Evolutionary conservation across 441 rosid genomes (phyloP).

Genomic region (Manihot esculenta): DNA sequence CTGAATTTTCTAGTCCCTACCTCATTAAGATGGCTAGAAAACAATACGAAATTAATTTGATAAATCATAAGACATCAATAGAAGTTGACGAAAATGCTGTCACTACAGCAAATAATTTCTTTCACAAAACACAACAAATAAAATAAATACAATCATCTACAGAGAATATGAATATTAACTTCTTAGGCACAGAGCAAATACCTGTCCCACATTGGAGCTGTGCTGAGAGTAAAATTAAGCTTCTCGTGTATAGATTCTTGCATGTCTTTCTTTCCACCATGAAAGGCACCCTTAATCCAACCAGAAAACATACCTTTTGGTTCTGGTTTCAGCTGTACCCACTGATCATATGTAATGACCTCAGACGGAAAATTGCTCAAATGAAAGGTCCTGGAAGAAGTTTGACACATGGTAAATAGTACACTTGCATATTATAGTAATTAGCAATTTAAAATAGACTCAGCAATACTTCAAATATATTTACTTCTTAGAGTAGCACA

Average conservation of each 20-base stretch:
- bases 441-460: not conserved
- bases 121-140: conserved; percentile 7
- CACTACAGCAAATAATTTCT: not conserved
- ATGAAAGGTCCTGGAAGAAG: conserved; percentile 42
- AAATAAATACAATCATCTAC: conserved; percentile 4
- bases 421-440: not conserved
- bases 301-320: conserved; percentile 52
- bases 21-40: not conserved
- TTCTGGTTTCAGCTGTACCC: conserved; percentile 72
- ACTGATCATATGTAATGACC: conserved; percentile 73
- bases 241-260: conserved; percentile 74
- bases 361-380: conserved; percentile 60
- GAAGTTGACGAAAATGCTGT: not conserved
- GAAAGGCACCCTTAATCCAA: conserved; percentile 84
- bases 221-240: conserved; percentile 65
- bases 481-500: not conserved
- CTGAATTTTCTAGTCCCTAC: not conserved
- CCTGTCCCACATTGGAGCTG: conserved; percentile 90
- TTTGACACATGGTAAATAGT: not conserved
- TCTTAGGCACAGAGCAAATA: conserved; percentile 28
- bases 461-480: not conserved
- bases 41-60: not conserved
- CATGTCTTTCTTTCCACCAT: conserved; percentile 77
- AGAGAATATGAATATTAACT: conserved; percentile 2
- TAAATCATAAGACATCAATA: not conserved